A percentile compares a stretch with the other conserved stretches of the same genome.
These are phyloP conservation scores for Lactarius hengduanensis DNA, from an alignment of 768 basidiomycete genomes.

Conservation along the genomic window DNA sequence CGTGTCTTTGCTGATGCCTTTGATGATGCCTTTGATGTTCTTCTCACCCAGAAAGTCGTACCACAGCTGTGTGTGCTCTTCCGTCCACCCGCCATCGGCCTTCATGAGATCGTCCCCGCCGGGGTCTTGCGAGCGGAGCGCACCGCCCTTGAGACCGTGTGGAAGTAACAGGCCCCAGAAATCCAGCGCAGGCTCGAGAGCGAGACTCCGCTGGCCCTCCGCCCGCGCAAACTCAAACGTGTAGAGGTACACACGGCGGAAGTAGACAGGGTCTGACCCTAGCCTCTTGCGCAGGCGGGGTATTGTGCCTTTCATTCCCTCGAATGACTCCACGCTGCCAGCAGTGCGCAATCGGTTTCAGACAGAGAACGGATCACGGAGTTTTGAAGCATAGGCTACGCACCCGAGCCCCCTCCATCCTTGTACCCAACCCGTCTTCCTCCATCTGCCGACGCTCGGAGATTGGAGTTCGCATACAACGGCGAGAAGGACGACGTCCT, in stretches of 20 bases:
- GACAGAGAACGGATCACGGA: neutral
- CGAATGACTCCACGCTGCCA: conserved; percentile 61
- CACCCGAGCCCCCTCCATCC: conserved; percentile 78
- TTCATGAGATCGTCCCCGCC: conserved; percentile 43
- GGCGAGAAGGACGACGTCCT: conserved; percentile 79
- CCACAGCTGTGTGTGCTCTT: conserved; percentile 69
- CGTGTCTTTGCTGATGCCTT: conserved; percentile 85
- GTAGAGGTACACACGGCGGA: conserved; percentile 72
- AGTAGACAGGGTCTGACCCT: conserved; percentile 63
- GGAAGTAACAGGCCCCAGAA: conserved; percentile 80
- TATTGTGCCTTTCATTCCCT: conserved; percentile 58
- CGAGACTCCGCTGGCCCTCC: conserved; percentile 78
- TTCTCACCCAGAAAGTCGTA: conserved; percentile 68
- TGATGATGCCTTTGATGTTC: conserved; percentile 71
- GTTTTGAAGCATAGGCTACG: conserved; percentile 31
- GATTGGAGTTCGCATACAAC: conserved; percentile 82
- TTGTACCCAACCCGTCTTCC: conserved; percentile 66
- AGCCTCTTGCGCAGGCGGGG: conserved; percentile 56
- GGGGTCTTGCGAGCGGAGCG: conserved; percentile 48
- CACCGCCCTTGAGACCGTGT: conserved; percentile 65
- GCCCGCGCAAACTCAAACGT: conserved; percentile 78
- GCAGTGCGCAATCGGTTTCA: too few relatives aligned
- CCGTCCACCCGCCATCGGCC: conserved; percentile 54
- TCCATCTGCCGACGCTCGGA: conserved; percentile 70
- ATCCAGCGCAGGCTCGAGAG: conserved; percentile 65